phyloP scores from a whole-genome alignment of 2,329 filamentous ascomycete genomes.

The Stagonosporopsis cucurbitacearum region DNA sequence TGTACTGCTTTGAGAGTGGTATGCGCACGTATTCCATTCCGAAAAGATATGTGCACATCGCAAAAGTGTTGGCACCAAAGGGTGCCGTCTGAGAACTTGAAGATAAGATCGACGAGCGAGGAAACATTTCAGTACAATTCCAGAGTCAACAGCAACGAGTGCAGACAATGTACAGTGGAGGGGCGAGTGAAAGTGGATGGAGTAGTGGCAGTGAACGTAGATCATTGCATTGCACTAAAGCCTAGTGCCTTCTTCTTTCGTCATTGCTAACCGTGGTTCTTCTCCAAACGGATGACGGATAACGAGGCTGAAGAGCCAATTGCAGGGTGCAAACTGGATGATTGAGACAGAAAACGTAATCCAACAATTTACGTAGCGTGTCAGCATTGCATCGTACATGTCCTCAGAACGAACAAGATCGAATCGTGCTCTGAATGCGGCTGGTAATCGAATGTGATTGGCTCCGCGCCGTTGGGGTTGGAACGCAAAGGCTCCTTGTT shows the following conservation, averaged over 20 bases:
- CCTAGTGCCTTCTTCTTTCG: conserved; percentile 12
- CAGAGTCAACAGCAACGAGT: background rate
- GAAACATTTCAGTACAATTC: no score
- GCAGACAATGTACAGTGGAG: background rate
- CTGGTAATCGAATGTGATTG: conserved; percentile 11
- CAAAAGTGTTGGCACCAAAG: no score
- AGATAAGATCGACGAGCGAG: no score
- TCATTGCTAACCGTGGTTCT: conserved; percentile 6
- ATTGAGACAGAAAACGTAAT: background rate
- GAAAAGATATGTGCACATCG: no score
- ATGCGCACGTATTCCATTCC: no score
- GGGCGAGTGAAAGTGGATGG: background rate
- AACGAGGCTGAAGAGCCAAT: background rate
- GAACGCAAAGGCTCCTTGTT: conserved; percentile 19
- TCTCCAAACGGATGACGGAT: background rate
- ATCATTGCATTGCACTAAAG: conserved; percentile 16
- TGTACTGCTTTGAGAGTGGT: no score
- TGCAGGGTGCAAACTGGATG: background rate
- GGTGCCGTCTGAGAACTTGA: no score
- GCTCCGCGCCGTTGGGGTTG: conserved; percentile 1
- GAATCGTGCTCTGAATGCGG: conserved; percentile 13
- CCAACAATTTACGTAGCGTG: background rate
- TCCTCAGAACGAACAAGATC: background rate
- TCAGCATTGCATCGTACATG: background rate
- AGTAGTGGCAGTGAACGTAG: conserved; percentile 5